Conservation (phyloP, 2,329 filamentous ascomycete species). For the Hypoxylon sp. region DNA sequence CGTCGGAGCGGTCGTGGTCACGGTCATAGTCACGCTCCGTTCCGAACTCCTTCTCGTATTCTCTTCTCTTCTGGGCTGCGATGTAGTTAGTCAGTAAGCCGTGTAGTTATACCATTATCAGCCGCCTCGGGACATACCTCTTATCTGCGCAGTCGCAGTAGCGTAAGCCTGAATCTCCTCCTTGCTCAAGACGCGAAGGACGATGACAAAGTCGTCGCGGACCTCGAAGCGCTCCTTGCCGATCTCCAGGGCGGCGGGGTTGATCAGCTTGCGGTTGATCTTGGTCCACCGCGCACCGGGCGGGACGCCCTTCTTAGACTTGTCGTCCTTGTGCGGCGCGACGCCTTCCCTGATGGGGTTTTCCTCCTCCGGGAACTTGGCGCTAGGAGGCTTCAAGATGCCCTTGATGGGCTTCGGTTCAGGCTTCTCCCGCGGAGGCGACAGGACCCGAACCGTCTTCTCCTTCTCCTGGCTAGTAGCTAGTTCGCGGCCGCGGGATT, state of each 20-base stretch:
- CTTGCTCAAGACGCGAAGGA: conserved; percentile 86
- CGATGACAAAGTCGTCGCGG: conserved; percentile 93
- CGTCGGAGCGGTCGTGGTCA: conserved; percentile 51
- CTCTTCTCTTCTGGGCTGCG: conserved; percentile 60
- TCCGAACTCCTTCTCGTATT: conserved; percentile 56
- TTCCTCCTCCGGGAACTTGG: conserved; percentile 88
- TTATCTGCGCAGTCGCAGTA: conserved; percentile 82
- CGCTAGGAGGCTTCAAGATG: conserved; percentile 86
- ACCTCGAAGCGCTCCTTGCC: conserved; percentile 95
- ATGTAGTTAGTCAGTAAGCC: conserved; percentile 32
- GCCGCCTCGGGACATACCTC: conserved; percentile 70
- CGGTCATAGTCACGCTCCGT: conserved; percentile 34
- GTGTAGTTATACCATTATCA: background rate
- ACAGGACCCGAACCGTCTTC: conserved; percentile 77
- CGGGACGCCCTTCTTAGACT: conserved; percentile 80
- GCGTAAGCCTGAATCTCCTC: conserved; percentile 93
- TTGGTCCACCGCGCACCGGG: conserved; percentile 92
- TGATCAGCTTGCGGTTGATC: conserved; percentile 89
- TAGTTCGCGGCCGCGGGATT: conserved; percentile 61
- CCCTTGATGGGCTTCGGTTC: conserved; percentile 82
- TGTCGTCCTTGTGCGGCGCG: conserved; percentile 91
- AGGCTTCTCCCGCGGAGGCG: conserved; percentile 75
- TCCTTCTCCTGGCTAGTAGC: conserved; percentile 58
- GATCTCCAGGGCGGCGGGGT: conserved; percentile 86
- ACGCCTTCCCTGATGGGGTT: conserved; percentile 90